These are phyloP conservation scores for Phytophthora niederhauseri DNA, from an alignment of 352 stramenopile species.

Conservation along the genomic window DNA sequence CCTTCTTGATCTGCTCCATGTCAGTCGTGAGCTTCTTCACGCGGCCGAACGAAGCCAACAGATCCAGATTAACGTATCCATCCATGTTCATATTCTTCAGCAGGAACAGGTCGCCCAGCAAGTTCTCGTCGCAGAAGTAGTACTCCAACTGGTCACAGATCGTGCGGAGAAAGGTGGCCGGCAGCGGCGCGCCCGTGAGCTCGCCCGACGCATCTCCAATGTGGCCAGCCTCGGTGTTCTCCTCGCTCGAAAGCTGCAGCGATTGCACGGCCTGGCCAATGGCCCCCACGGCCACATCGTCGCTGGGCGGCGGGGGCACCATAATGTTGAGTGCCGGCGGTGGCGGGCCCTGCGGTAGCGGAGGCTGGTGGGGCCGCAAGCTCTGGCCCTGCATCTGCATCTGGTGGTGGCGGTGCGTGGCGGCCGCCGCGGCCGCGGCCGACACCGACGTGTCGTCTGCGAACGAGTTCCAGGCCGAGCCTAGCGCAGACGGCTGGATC, in stretches of 20 bases:
- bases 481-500: slow-evolving; percentile 64
- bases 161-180: slow-evolving; percentile 82
- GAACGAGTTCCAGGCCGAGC: slow-evolving; percentile 64
- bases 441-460: slow-evolving; percentile 48
- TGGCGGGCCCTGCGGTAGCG: slow-evolving; percentile 44
- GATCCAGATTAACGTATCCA: slow-evolving; percentile 87
- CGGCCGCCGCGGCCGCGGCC: slow-evolving; percentile 22
- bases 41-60: slow-evolving; percentile 82
- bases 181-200: slow-evolving; percentile 46
- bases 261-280: slow-evolving; percentile 72
- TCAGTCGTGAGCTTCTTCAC: slow-evolving; percentile 90
- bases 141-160: slow-evolving; percentile 91
- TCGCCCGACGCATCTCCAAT: slow-evolving; percentile 22
- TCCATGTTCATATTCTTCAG: slow-evolving; percentile 92
- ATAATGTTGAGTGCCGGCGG: slow-evolving; percentile 59
- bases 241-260: slow-evolving; percentile 49
- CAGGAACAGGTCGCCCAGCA: slow-evolving; percentile 84
- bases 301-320: slow-evolving; percentile 36
- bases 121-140: slow-evolving; percentile 91
- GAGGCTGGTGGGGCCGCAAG: slow-evolving; percentile 32
- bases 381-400: slow-evolving; percentile 26
- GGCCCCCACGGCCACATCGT: slow-evolving; percentile 51
- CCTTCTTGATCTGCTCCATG: slow-evolving; percentile 81
- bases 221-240: slow-evolving; percentile 55
- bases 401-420: slow-evolving; percentile 28